A percentile compares a stretch with the other conserved stretches of the same genome.
These are phyloP conservation scores for Lotus japonicus DNA, from an alignment of 306 rosid species.

Conservation along the genomic window DNA sequence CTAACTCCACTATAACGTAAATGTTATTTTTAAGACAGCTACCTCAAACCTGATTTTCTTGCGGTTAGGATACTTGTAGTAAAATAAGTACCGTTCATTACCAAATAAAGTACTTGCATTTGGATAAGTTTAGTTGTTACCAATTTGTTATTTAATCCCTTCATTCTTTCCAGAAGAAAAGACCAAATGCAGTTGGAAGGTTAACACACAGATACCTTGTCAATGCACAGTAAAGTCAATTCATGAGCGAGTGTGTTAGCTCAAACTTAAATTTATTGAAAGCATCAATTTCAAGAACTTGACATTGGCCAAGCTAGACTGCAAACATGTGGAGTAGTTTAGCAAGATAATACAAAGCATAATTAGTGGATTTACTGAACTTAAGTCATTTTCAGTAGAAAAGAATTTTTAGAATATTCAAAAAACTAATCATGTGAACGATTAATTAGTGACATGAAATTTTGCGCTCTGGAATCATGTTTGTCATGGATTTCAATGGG, in stretches of 20 bases:
- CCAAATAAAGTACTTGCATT: background rate
- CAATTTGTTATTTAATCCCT: background rate
- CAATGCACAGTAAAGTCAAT: background rate
- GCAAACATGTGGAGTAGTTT: constrained; percentile 8
- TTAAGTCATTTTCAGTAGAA: too few relatives aligned
- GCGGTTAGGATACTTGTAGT: too few relatives aligned
- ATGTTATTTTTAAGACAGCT: too few relatives aligned
- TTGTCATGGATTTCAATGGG: constrained; percentile 1
- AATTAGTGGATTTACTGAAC: background rate
- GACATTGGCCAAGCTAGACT: background rate
- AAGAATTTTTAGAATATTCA: background rate
- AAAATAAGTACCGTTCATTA: background rate
- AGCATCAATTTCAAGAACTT: constrained; percentile 12
- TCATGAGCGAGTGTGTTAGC: background rate
- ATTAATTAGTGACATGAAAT: constrained; percentile 24
- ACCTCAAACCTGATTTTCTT: too few relatives aligned
- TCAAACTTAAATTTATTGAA: background rate
- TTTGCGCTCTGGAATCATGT: constrained; percentile 10
- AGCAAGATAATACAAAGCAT: background rate
- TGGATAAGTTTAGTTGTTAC: background rate
- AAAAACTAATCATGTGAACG: constrained; percentile 10
- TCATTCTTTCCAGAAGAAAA: background rate
- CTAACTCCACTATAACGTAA: too few relatives aligned
- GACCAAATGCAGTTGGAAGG: background rate
- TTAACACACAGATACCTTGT: background rate